A percentile compares a stretch with the other conserved stretches of the same genome.
Evolutionary conservation across 2,329 filamentous ascomycete species (phyloP).

Genomic region (Cytospora leucostoma): DNA sequence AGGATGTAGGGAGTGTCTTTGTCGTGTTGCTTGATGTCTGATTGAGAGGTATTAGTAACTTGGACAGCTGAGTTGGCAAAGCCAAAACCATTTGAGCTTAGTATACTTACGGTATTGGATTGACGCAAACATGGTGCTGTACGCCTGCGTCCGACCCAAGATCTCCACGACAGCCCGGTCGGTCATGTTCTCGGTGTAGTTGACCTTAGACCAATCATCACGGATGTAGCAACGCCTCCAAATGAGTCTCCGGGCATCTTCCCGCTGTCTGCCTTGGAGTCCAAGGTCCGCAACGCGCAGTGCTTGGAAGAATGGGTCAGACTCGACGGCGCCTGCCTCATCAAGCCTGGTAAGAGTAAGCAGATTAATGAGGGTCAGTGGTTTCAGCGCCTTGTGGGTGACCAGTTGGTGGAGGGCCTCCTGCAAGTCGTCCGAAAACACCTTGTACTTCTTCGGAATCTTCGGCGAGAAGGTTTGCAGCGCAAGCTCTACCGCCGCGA

Average conservation of each 20-base stretch:
- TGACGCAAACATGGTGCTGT: conserved; percentile 65
- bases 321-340: conserved; percentile 53
- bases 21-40: conserved; percentile 38
- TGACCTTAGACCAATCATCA: conserved; percentile 82
- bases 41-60: conserved; percentile 34
- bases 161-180: conserved; percentile 67
- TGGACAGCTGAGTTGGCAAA: conserved; percentile 30
- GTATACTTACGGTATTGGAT: conserved; percentile 61
- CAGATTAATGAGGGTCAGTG: conserved; percentile 67
- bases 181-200: conserved; percentile 73
- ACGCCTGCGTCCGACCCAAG: conserved; percentile 67
- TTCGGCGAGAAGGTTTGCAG: conserved; percentile 65
- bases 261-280: conserved; percentile 57
- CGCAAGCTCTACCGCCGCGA: conserved; percentile 75
- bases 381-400: conserved; percentile 69
- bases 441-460: conserved; percentile 60
- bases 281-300: conserved; percentile 61
- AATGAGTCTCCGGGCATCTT: conserved; percentile 63
- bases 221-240: conserved; percentile 86
- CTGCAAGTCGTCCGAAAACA: conserved; percentile 71
- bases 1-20: conserved; percentile 48
- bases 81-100: too few species aligned
- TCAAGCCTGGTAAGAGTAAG: conserved; percentile 70
- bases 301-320: conserved; percentile 74
- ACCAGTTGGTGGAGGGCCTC: conserved; percentile 70